Percentiles rank a stretch among this genome's conserved stretches.
Conservation (phyloP, 2,329 filamentous ascomycete species). For the Massarina eburnea region DNA sequence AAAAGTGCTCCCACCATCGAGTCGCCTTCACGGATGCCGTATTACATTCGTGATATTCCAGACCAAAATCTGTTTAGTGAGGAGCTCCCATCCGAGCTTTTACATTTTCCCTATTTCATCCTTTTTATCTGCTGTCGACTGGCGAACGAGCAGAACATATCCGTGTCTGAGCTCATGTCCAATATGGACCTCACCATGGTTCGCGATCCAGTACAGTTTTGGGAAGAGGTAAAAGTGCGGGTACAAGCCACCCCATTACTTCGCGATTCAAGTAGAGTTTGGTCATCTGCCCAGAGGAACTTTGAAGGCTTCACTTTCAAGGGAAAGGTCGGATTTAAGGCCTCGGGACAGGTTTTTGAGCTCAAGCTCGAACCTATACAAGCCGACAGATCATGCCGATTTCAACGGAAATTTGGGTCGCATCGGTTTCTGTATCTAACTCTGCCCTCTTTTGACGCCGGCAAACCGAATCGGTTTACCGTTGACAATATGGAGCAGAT, state of each 20-base stretch:
- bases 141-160: conserved; percentile 15
- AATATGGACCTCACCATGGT: conserved; percentile 9
- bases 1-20: conserved; percentile 1
- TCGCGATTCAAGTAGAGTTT: conserved; percentile 21
- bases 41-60: conserved; percentile 33
- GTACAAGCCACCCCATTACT: conserved; percentile 3
- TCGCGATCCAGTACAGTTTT: conserved; percentile 22
- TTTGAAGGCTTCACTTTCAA: conserved; percentile 39
- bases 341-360: conserved; percentile 22
- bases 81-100: conserved; percentile 9
- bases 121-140: conserved; percentile 38
- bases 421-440: conserved; percentile 48
- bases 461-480: conserved; percentile 13
- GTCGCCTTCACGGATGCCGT: conserved; percentile 17
- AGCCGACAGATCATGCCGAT: conserved; percentile 35
- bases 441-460: conserved; percentile 30
- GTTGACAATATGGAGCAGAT: conserved; percentile 17
- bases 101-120: conserved; percentile 30
- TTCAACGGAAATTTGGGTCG: conserved; percentile 41
- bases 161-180: conserved; percentile 16
- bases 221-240: conserved; percentile 14
- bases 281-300: conserved; percentile 21
- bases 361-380: conserved; percentile 28
- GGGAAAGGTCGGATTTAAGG: conserved; percentile 25
- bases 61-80: conserved; percentile 31